A percentile compares a stretch with the other conserved stretches of the same genome.
These are phyloP conservation scores for Pleoardoris graminearum DNA, from an alignment of 2,329 filamentous ascomycete genomes.

Conservation along the genomic window DNA sequence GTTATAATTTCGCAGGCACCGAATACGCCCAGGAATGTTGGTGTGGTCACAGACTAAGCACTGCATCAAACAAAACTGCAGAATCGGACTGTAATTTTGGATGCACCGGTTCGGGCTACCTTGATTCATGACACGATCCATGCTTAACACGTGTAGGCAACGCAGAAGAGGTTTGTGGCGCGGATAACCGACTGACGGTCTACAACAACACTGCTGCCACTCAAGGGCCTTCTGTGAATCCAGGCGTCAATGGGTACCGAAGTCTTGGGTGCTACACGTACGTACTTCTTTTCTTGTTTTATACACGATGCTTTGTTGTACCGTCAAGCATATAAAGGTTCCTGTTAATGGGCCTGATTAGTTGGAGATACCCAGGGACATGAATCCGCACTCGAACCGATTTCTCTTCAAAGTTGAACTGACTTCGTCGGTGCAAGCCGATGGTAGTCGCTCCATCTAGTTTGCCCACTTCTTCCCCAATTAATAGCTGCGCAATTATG, in stretches of 20 bases:
- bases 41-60: neutral
- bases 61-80: neutral
- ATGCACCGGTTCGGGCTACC: slow-evolving; percentile 14
- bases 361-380: too few relatives aligned
- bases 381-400: too few relatives aligned
- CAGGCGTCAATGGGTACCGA: slow-evolving; percentile 19
- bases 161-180: slow-evolving; percentile 20
- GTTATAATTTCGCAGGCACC: slow-evolving; percentile 16
- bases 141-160: slow-evolving; percentile 11
- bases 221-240: slow-evolving; percentile 1
- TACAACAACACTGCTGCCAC: slow-evolving; percentile 16
- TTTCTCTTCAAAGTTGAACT: too few relatives aligned
- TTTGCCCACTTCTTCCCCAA: too few relatives aligned
- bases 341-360: too few relatives aligned
- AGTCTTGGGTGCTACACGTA: slow-evolving; percentile 23
- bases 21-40: slow-evolving; percentile 22
- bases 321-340: neutral
- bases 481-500: too few relatives aligned
- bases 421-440: too few relatives aligned
- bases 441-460: too few relatives aligned
- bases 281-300: slow-evolving; percentile 6
- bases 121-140: neutral
- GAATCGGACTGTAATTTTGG: slow-evolving; percentile 15
- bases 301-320: too few relatives aligned
- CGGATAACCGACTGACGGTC: slow-evolving; percentile 17